Base-by-base conservation (phyloP, 2,329 filamentous ascomycete genomes). In the Lachnellula cervina region DNA sequence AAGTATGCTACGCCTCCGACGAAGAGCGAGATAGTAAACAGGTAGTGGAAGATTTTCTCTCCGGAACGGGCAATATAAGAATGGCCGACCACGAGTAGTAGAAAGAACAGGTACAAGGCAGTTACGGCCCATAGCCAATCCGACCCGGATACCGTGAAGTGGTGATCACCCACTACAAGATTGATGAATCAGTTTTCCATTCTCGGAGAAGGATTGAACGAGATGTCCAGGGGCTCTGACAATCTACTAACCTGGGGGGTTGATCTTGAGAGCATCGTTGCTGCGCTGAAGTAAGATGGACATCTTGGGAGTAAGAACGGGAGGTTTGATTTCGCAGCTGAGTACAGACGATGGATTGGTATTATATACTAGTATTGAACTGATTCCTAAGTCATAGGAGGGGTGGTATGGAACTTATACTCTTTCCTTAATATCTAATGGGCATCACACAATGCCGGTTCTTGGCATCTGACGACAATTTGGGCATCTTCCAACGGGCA, bases 1-100 rank as follows among this genome's bases (percentile, higher is more conserved):
- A 82, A 88, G 72, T 87, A 87, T n/a, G 83, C 76, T 59, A 87
- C 81, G 35, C 77, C 73, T 2, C 82, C 81, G 13, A 83, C 77
- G 58, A 82, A 76, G 44, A 80, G 79, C 51, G 84, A 78, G 21
- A 73, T 71, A 2, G 81, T 80, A 5, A 81, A 83, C 63, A 86
- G 79, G 73, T 86, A 85, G 71, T 86, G 80, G 72, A 86, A 86
- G 51, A 84, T 59, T 38, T 52, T 58, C 53, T 65, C 68, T 28
- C 83, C 80, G 49, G 83, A 73, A 11, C 72, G 69, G 38, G 58
- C 80, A 76, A 14, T 77, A 77, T 58, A 78, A 69, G 76, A 73
- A 7, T 80, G 71, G 3, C 68, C 78, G 46, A 84, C 69, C 64
- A 85, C 80, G 49, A 64, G 59, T 32, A 87, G 70, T 2, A 80